Conservation (phyloP, 1,139 yeast genomes). For the Saccharomyces hybrid region DNA sequence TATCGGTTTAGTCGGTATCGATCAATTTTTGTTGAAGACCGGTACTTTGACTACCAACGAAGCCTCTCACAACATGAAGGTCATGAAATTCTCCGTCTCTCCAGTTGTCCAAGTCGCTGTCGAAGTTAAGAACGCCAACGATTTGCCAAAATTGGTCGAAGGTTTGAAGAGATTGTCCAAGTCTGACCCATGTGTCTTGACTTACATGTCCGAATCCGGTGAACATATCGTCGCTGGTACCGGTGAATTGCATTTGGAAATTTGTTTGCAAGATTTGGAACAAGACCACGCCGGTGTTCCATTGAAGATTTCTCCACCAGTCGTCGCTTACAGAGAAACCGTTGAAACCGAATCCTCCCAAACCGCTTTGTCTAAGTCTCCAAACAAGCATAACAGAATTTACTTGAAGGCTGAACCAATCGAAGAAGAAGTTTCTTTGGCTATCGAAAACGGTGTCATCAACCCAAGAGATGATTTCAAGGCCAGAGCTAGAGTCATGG, state of each 20-base stretch:
- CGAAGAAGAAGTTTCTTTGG: slow-evolving; percentile 84
- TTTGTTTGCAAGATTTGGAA: slow-evolving; percentile 92
- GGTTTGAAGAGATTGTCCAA: slow-evolving; percentile 99
- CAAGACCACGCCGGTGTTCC: slow-evolving; percentile 99
- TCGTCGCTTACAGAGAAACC: slow-evolving; percentile 98
- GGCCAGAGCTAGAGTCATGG: slow-evolving; percentile 97
- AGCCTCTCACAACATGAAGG: slow-evolving; percentile 98
- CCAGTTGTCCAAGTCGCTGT: slow-evolving; percentile 99
- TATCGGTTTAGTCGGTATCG: slow-evolving; percentile 99
- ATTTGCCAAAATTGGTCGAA: slow-evolving; percentile 98
- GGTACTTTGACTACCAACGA: slow-evolving; percentile 98
- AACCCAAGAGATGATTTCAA: slow-evolving; percentile 97
- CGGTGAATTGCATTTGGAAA: slow-evolving; percentile 99
- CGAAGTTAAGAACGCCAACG: slow-evolving; percentile 98
- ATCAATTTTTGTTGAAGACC: slow-evolving; percentile 97
- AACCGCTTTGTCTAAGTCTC: slow-evolving; percentile 96
- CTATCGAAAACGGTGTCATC: slow-evolving; percentile 88
- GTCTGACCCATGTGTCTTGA: slow-evolving; percentile 97
- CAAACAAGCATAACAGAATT: slow-evolving; percentile 99
- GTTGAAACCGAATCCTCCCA: slow-evolving; percentile 89
- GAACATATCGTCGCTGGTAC: slow-evolving; percentile 99
- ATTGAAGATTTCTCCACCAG: slow-evolving; percentile 94
- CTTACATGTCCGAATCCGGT: slow-evolving; percentile 87
- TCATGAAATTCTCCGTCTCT: slow-evolving; percentile 99
- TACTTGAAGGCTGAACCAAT: slow-evolving; percentile 96